phyloP scores from a whole-genome alignment of 1,284 basidiomycete genomes.

The Fomitopsis betulina region DNA sequence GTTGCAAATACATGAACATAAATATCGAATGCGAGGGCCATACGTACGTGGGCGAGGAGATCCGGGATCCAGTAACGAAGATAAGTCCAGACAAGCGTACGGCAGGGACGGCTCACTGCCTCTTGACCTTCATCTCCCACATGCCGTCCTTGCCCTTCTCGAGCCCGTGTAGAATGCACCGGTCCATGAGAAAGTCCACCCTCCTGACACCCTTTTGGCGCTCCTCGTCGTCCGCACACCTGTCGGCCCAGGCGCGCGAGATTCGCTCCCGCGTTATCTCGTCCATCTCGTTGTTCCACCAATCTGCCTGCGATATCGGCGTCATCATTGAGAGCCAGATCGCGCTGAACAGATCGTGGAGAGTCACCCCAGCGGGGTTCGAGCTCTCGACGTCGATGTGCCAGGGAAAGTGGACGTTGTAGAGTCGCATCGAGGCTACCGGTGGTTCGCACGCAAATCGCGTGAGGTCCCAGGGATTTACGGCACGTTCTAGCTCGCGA shows the following conservation, averaged over 20 bases:
- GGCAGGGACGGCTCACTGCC: conserved; percentile 2
- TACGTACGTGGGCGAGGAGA: background rate
- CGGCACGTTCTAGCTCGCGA: conserved; percentile 32
- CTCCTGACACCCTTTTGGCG: conserved; percentile 21
- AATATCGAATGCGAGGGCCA: background rate
- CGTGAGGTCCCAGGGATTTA: conserved; percentile 35
- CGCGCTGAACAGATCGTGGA: conserved; percentile 45
- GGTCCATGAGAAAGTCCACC: conserved; percentile 30
- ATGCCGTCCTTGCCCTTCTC: conserved; percentile 26
- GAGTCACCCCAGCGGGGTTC: conserved; percentile 48
- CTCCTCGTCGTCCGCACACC: conserved; percentile 21
- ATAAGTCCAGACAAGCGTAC: background rate
- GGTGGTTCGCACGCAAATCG: conserved; percentile 44
- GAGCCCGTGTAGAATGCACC: conserved; percentile 26
- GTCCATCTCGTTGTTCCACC: conserved; percentile 28
- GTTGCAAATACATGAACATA: background rate
- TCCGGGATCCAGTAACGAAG: background rate
- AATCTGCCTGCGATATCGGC: conserved; percentile 25
- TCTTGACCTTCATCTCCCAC: conserved; percentile 30
- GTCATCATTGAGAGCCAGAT: conserved; percentile 28
- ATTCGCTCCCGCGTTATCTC: conserved; percentile 20
- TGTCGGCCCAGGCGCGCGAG: conserved; percentile 18
- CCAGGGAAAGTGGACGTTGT: conserved; percentile 51
- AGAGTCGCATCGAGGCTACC: conserved; percentile 41
- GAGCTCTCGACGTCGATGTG: conserved; percentile 44